Conservation (phyloP, 2,329 filamentous ascomycete genomes). For the Plenodomus tracheiphilus region DNA sequence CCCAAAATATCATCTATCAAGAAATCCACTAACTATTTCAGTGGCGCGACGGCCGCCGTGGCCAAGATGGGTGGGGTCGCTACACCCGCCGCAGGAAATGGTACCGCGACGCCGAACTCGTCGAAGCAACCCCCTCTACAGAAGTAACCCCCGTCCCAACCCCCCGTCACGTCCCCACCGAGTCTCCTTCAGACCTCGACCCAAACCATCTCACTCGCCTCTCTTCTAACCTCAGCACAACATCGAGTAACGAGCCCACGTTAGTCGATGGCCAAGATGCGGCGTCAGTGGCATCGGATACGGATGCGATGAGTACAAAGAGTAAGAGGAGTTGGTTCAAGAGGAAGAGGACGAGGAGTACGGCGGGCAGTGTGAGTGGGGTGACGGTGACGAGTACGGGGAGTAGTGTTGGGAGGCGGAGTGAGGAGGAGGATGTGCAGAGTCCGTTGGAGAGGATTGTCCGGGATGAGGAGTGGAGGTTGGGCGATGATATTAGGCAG, state of each 20-base stretch:
- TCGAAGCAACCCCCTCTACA: conserved; percentile 64
- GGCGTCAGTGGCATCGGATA: conserved; percentile 32
- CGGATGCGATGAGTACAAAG: conserved; percentile 37
- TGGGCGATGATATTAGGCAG: conserved; percentile 85
- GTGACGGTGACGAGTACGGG: conserved; percentile 35
- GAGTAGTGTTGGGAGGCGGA: conserved; percentile 35
- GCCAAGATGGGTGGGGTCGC: conserved; percentile 87
- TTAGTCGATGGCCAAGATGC: conserved; percentile 32
- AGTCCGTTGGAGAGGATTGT: conserved; percentile 54
- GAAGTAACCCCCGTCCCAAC: conserved; percentile 51
- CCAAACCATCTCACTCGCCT: conserved; percentile 25
- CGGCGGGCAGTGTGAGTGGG: conserved; percentile 35
- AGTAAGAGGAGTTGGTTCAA: conserved; percentile 44
- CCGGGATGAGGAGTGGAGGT: conserved; percentile 67
- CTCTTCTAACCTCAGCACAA: conserved; percentile 28
- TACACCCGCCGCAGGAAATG: conserved; percentile 94
- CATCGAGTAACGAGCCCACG: conserved; percentile 28
- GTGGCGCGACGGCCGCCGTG: conserved; percentile 88
- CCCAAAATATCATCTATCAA: not conserved
- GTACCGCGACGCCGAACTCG: conserved; percentile 94
- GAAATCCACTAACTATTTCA: conserved; percentile 45
- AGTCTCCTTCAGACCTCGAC: conserved; percentile 28
- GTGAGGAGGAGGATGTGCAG: conserved; percentile 55
- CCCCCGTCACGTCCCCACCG: conserved; percentile 37
- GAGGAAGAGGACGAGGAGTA: conserved; percentile 33